Base-by-base conservation (phyloP, 257 asterid genomes). In the Pogostemon cablin region DNA sequence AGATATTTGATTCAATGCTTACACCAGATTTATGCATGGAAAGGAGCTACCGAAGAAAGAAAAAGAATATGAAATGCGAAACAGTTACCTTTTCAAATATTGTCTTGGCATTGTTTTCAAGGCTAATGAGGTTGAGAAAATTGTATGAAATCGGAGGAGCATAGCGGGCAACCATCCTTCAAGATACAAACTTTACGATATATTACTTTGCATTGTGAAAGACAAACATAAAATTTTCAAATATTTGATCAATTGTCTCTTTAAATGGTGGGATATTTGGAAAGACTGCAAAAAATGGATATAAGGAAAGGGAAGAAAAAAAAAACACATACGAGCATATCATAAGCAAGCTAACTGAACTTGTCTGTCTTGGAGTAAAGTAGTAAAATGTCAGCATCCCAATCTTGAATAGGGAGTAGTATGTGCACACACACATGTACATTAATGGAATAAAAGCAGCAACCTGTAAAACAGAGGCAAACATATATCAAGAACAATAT, bases 391-490 rank as follows among this genome's bases (percentile, higher is more conserved):
- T 87, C 77, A 89, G 78, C 98, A 86, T 92, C 50, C 96, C 98
- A 9, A 87, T 81, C 78, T 89, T 86, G 86, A 92, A 85, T 73
- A 89, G 71, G 71, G 98, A 84, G 67, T 85, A 89, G 79, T 92
- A 92, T 58, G 98, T 92, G 86, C 98, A 92, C 34, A 92, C 35
- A 60, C 98, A 89, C 98, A 89, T 92, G 84, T 87, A 92, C 84
- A 89, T 73, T 41, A 91, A 80, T 65, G 98, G 98, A 78, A 92
- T 72, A 73, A 86, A 86, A 58, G 91, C 90, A 73, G 80, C 71
- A 9, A 82, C 89, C 96, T 92, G 92, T 37, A 71, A 62, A 11
- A 44, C 55, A 78, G 49, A 47, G 63, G 71, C 65, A 76, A 60
- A 20, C 60, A 60, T 39, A 63, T 69, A 38, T 9, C 46, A 62